Conservation (phyloP, 176 grass and related monocot genomes). For the Aegilops longissima region DNA sequence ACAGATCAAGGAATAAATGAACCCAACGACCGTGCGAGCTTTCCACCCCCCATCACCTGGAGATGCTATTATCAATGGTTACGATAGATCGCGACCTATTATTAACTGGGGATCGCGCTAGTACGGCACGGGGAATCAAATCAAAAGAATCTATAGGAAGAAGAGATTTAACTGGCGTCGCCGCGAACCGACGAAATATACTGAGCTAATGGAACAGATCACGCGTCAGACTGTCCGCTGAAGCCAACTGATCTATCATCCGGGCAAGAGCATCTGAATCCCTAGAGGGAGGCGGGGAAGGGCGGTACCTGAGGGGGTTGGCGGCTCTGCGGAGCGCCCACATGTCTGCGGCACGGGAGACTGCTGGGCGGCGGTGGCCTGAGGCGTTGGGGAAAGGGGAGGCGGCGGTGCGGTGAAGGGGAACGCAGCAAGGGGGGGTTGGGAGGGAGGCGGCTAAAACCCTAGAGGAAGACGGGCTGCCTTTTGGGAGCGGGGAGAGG, state of each 20-base stretch:
- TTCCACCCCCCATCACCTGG: neutral
- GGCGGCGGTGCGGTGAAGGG: neutral
- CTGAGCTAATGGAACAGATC: neutral
- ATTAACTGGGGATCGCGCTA: neutral
- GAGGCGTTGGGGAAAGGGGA: neutral
- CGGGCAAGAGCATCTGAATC: neutral
- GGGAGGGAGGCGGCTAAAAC: conserved; percentile 44
- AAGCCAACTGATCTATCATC: neutral
- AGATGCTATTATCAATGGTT: neutral
- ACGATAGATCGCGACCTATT: neutral
- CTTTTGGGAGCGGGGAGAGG: neutral
- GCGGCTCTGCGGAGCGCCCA: conserved; percentile 61
- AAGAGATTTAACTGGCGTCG: neutral
- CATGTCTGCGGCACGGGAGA: conserved; percentile 35
- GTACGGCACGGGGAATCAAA: neutral
- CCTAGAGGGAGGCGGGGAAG: neutral
- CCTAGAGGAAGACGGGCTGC: conserved; percentile 31
- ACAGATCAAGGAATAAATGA: neutral
- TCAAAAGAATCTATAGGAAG: neutral
- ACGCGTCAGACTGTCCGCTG: neutral
- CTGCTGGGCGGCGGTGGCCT: neutral
- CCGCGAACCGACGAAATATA: neutral
- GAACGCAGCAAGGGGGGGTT: neutral
- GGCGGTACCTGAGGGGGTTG: conserved; percentile 47
- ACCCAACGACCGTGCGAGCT: neutral